Base-by-base conservation (phyloP, 768 basidiomycete genomes). In the Pisolithus marmoratus region DNA sequence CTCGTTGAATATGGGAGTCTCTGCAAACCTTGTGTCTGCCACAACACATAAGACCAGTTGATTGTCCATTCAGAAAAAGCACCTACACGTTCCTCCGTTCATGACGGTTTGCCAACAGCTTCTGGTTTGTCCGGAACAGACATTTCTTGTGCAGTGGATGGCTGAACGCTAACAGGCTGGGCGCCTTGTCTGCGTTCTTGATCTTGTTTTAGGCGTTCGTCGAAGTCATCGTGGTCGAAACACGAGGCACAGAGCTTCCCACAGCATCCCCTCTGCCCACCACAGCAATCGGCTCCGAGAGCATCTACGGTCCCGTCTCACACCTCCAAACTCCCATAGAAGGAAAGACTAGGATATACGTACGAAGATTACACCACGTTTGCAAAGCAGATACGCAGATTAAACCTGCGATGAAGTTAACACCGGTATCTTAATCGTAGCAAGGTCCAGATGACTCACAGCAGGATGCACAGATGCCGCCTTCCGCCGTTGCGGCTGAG, bases 141-240 rank as follows among this genome's bases (percentile, higher is more conserved):
- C 65, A 66, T 66, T 38, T 38, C 56, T 0, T 51, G 52, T 20
- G 52, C 58, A 19, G 56, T 62, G 15, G 26, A 48, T 38, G 63
- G 68, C 29, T 69, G 66, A 36, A 56, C 55, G 14, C 49, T 46
- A 7, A 62, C 54, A 19, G 57, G 56, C 42, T 46, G 42, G 19
- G 46, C 36, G 29, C 46, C 49, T 51, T 40, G 38, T 17, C 54
- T 54, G 38, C 52, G 60, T 43, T 60, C 59, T 50, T 54, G 63
- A 14, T 59, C 57, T 50, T 49, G 56, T 38, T 55, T 66, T 55
- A 66, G 12, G 36, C 54, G 66, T 40, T 68, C 66, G 27, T 68
- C 66, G 45, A 68, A 59, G 50, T 60, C 53, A 27, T 69, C 66
- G 15, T 58, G 40, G 49, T 68, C 40, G 48, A 69, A 69, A 38